Evolutionary conservation across 805 yeast species (phyloP).

Genomic region (Myxozyma melibiosi): DNA sequence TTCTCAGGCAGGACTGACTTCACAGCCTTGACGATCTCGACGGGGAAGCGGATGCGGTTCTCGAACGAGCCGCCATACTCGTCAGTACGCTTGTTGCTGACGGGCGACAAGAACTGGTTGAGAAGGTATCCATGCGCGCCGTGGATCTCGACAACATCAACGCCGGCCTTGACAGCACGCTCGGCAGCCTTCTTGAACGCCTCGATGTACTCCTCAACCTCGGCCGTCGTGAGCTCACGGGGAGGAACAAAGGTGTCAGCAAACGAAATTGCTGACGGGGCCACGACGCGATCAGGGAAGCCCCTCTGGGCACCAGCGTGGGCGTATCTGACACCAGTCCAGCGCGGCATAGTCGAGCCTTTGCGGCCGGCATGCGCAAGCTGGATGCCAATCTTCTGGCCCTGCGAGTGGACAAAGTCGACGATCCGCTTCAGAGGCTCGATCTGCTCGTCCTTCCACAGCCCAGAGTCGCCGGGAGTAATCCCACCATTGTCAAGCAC

Average conservation of each 20-base stretch:
- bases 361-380: conserved; percentile 60
- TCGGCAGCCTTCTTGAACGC: conserved; percentile 54
- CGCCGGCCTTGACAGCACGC: conserved; percentile 54
- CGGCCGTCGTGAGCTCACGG: conserved; percentile 46
- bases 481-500: conserved; percentile 48
- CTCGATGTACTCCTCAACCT: conserved; percentile 47
- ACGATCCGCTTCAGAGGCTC: conserved; percentile 45
- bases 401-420: conserved; percentile 49
- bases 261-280: conserved; percentile 48
- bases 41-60: conserved; percentile 54
- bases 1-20: conserved; percentile 46
- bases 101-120: conserved; percentile 50
- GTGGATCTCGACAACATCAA: conserved; percentile 68
- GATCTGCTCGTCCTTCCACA: conserved; percentile 57
- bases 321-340: conserved; percentile 32
- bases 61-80: conserved; percentile 63
- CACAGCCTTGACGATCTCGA: conserved; percentile 55
- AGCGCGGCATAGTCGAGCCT: conserved; percentile 43
- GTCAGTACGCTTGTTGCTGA: conserved; percentile 57
- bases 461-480: conserved; percentile 53
- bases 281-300: conserved; percentile 46
- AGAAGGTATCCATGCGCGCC: conserved; percentile 63
- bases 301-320: conserved; percentile 30
- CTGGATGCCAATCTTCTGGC: conserved; percentile 54
- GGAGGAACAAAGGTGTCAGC: conserved; percentile 41